Percentiles rank a stretch among this genome's conserved stretches.
phyloP scores from a whole-genome alignment of 768 basidiomycete genomes.

The Termitomyces sp. region DNA sequence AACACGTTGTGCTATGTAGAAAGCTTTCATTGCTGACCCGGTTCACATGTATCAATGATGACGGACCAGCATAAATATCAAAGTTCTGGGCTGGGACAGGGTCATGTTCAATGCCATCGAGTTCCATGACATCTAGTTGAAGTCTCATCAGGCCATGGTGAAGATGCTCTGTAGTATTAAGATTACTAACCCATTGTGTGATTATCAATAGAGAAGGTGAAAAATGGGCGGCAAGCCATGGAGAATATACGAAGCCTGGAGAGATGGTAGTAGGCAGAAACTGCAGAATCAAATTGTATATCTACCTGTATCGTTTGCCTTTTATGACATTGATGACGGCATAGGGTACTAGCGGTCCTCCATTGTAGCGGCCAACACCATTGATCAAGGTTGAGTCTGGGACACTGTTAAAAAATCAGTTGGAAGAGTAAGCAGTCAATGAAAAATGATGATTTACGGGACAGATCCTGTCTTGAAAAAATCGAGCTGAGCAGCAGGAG shows the following conservation, averaged over 20 bases:
- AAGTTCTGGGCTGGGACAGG: constrained; percentile 34
- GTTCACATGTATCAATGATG: neutral
- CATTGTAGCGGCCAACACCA: constrained; percentile 33
- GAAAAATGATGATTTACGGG: constrained; percentile 13
- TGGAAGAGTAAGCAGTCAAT: too few relatives aligned
- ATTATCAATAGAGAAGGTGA: constrained; percentile 31
- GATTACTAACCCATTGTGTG: constrained; percentile 22
- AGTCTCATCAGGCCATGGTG: neutral
- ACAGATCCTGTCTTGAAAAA: constrained; percentile 27
- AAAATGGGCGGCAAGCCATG: constrained; percentile 39
- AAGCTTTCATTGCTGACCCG: neutral
- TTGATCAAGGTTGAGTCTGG: constrained; percentile 43
- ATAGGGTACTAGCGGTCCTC: constrained; percentile 32
- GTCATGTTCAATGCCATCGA: constrained; percentile 35
- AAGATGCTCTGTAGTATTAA: neutral
- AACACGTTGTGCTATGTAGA: constrained; percentile 27
- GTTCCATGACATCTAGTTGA: constrained; percentile 22
- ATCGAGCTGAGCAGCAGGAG: constrained; percentile 29
- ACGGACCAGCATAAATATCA: constrained; percentile 34
- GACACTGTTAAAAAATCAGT: constrained; percentile 16
- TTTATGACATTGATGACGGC: constrained; percentile 37
- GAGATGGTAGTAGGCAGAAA: neutral
- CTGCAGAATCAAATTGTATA: neutral
- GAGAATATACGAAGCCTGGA: constrained; percentile 36
- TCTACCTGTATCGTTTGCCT: constrained; percentile 38